Conservation (phyloP, 2,329 filamentous ascomycete genomes). For the Thermothelomyces thermophilus region DNA sequence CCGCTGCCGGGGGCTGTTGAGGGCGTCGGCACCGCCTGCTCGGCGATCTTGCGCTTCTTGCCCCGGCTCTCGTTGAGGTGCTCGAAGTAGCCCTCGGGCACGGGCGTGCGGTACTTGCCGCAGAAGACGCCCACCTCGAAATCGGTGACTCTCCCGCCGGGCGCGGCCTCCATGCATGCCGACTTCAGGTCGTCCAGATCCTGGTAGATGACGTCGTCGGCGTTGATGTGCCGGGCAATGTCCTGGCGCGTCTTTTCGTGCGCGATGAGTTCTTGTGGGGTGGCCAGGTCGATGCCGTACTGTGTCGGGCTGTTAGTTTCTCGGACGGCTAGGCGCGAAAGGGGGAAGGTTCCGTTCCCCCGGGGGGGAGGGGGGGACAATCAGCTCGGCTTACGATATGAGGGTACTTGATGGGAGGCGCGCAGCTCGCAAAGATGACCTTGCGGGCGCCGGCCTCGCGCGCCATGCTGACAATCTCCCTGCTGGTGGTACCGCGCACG, state of each 20-base stretch:
- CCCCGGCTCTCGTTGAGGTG: constrained; percentile 67
- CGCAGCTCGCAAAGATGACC: constrained; percentile 76
- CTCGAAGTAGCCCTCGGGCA: constrained; percentile 74
- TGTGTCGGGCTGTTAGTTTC: constrained; percentile 15
- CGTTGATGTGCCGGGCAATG: constrained; percentile 38
- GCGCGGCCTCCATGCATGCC: constrained; percentile 67
- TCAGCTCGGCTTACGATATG: constrained; percentile 73
- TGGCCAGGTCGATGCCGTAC: constrained; percentile 44
- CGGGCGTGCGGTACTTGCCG: constrained; percentile 76
- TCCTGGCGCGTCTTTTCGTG: constrained; percentile 35
- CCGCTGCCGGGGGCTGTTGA: constrained; percentile 23
- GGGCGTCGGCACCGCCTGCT: constrained; percentile 1
- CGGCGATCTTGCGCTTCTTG: constrained; percentile 52
- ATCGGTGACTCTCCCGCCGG: constrained; percentile 47
- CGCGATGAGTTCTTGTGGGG: constrained; percentile 37
- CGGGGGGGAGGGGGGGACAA: too few species aligned
- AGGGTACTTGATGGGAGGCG: constrained; percentile 74
- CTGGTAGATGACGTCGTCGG: constrained; percentile 51
- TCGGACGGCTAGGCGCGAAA: too few species aligned
- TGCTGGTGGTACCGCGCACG: constrained; percentile 75
- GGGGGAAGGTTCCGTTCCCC: too few species aligned
- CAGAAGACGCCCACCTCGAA: constrained; percentile 94
- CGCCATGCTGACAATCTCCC: constrained; percentile 66
- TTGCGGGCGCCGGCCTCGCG: constrained; percentile 74
- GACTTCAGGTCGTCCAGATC: constrained; percentile 68